Evolutionary conservation across 805 yeast genomes (phyloP), one percentile per base, ranked within the genome.

Genomic region (Metschnikowia reukaufii): DNA sequence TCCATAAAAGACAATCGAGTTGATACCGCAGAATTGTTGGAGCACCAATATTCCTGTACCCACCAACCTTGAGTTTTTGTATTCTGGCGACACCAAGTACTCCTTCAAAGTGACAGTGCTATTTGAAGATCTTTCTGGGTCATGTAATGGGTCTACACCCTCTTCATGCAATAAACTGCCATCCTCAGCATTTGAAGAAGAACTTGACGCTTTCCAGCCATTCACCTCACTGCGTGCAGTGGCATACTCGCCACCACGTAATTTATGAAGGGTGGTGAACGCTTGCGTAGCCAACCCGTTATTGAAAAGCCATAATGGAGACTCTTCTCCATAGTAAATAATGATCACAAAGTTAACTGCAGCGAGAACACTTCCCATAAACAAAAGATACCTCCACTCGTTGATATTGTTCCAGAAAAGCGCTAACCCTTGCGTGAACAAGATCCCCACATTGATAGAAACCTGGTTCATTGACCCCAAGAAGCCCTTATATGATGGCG

Each of bases 11-110:
- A 94, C 82, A 49, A 94, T 89, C 1, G 96, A 82, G 64, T 94
- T 94, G 62, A 94, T 88, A 29, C 99, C 99, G 57, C 89, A 83
- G 48, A 92, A 80, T 64, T 94, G 99, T 68, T 94, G 99, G 15
- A 91, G 84, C 17, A 84, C 69, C 73, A 91, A 78, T 15, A 89
- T 76, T 2, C 85, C 80, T 0, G 90, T 80, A 8, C 90, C 86
- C 0, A 83, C 85, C 16, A 77, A 58, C 39, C 83, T 72, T 4
- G 94, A 82, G 43, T 78, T 78, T 29, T 68, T 63, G 65, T 78
- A 89, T 36, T 65, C 73, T 0, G 79, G 67, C 15, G 74, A 67
- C 0, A 72, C 70, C 36, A 86, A 53, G 61, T 88, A 90, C 9
- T 59, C 60, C 23, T 50, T 56, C 33, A 72, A 56, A 12, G 66